Conservation (phyloP, 768 basidiomycete genomes). For the Pluteus cervinus region DNA sequence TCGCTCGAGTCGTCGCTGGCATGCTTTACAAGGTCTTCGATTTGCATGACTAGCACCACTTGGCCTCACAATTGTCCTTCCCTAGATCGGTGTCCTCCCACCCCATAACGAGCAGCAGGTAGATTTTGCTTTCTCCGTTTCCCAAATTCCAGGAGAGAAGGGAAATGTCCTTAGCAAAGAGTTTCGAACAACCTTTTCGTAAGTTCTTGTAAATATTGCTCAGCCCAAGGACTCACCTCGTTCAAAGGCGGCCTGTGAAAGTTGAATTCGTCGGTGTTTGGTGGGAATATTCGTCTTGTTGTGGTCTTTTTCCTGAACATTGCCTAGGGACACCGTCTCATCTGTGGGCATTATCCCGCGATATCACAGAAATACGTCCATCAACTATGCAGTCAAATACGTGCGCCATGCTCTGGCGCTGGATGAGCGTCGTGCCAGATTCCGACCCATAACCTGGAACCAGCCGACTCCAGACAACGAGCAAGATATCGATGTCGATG, state of each 20-base stretch:
- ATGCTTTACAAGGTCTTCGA: slow-evolving; percentile 26
- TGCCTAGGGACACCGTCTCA: slow-evolving; percentile 19
- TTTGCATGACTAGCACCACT: not conserved
- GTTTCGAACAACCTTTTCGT: slow-evolving; percentile 26
- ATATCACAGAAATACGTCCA: slow-evolving; percentile 14
- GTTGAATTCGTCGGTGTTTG: slow-evolving; percentile 30
- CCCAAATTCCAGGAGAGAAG: slow-evolving; percentile 17
- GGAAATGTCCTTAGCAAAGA: slow-evolving; percentile 24
- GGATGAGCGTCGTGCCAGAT: slow-evolving; percentile 17
- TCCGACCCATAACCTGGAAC: slow-evolving; percentile 17
- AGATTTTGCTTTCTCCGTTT: slow-evolving; percentile 29
- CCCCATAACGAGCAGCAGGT: slow-evolving; percentile 24
- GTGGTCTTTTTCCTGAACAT: not conserved
- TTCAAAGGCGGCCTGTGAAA: slow-evolving; percentile 12
- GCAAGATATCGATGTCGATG: slow-evolving; percentile 18
- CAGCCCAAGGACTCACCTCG: not conserved
- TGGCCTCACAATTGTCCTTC: not conserved
- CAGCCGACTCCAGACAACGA: slow-evolving; percentile 14
- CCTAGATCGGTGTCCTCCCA: slow-evolving; percentile 23
- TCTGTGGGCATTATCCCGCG: slow-evolving; percentile 18
- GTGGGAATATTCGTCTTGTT: slow-evolving; percentile 11
- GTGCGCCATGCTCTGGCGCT: slow-evolving; percentile 19
- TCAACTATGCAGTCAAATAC: slow-evolving; percentile 16
- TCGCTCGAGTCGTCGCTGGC: slow-evolving; percentile 22
- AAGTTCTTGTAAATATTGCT: slow-evolving; percentile 2